Conservation (phyloP, 371 early-diverging fungal genomes). For the Mucor velutinosus region DNA sequence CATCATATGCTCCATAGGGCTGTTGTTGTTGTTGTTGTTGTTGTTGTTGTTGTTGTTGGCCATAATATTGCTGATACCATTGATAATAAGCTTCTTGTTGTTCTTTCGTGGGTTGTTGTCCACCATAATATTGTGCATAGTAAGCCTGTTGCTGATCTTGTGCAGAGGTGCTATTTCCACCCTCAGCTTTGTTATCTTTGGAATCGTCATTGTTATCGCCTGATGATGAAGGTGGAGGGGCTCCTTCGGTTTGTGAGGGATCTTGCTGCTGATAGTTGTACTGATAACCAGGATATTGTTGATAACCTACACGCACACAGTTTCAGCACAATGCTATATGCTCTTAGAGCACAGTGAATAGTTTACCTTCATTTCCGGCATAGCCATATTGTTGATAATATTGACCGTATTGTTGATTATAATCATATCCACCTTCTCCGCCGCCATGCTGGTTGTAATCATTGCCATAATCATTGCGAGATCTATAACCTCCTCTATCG, state of each 20-base stretch:
- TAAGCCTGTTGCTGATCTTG: conserved; percentile 22
- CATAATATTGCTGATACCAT: conserved; percentile 55
- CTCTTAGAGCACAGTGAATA: neutral
- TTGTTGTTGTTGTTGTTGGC: conserved; percentile 14
- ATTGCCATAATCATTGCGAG: conserved; percentile 17
- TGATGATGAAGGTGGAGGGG: neutral
- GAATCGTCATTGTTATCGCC: conserved; percentile 7
- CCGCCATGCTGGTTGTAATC: conserved; percentile 12
- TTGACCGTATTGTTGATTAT: conserved; percentile 40
- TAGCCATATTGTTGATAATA: conserved; percentile 50
- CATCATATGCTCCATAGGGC: conserved; percentile 1
- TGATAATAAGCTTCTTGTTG: conserved; percentile 48
- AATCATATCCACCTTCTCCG: conserved; percentile 25
- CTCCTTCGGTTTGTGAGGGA: neutral
- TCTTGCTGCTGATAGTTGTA: conserved; percentile 29
- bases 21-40: conserved; percentile 11
- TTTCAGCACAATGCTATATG: neutral
- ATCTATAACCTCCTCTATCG: conserved; percentile 32
- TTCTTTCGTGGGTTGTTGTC: conserved; percentile 31
- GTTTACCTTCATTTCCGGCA: neutral
- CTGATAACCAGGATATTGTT: conserved; percentile 32
- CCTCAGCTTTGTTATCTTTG: neutral
- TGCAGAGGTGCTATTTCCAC: conserved; percentile 5
- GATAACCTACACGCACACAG: conserved; percentile 15
- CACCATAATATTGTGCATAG: conserved; percentile 41